Percentiles rank a stretch among this genome's conserved stretches.
Evolutionary conservation across 345 rosid genomes (phyloP).

Genomic region (Linum trigynum): DNA sequence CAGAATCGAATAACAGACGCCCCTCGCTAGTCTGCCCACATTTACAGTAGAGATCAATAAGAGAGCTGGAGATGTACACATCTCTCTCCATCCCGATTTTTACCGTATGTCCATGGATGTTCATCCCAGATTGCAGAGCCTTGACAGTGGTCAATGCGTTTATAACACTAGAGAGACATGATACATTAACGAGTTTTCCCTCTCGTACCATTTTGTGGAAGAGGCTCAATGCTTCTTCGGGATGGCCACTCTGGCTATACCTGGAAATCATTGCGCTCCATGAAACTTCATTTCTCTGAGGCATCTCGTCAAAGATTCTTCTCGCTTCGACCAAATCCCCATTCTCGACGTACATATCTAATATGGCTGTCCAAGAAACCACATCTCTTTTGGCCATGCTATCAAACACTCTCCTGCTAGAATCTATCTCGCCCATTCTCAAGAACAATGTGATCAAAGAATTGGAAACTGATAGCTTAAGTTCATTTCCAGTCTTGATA

Average conservation of each 20-base stretch:
- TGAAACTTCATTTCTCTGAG: slow-evolving; percentile 47
- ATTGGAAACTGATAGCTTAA: slow-evolving; percentile 35
- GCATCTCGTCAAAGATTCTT: slow-evolving; percentile 45
- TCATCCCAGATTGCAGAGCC: slow-evolving; percentile 33
- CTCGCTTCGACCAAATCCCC: slow-evolving; percentile 40
- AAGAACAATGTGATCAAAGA: slow-evolving; percentile 40
- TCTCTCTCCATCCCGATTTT: slow-evolving; percentile 32
- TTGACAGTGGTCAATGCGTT: slow-evolving; percentile 33
- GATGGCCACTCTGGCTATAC: slow-evolving; percentile 42
- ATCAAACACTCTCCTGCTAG: slow-evolving; percentile 38
- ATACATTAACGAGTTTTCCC: slow-evolving; percentile 27
- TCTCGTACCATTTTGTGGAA: slow-evolving; percentile 33
- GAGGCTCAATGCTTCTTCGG: slow-evolving; percentile 35
- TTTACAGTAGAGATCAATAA: slow-evolving; percentile 47
- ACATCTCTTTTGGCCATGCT: slow-evolving; percentile 40
- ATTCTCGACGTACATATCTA: slow-evolving; percentile 38
- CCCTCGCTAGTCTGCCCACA: slow-evolving; percentile 34
- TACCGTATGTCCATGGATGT: slow-evolving; percentile 33
- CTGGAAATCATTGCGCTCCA: slow-evolving; percentile 57
- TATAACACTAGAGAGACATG: slow-evolving; percentile 37
- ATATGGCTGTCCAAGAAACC: slow-evolving; percentile 51
- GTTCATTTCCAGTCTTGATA: slow-evolving; percentile 39
- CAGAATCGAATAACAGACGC: slow-evolving; percentile 30
- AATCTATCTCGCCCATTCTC: slow-evolving; percentile 34
- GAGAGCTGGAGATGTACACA: slow-evolving; percentile 30